Base-by-base conservation (phyloP, 1,139 yeast species). In the Blastobotrys capitulatus region DNA sequence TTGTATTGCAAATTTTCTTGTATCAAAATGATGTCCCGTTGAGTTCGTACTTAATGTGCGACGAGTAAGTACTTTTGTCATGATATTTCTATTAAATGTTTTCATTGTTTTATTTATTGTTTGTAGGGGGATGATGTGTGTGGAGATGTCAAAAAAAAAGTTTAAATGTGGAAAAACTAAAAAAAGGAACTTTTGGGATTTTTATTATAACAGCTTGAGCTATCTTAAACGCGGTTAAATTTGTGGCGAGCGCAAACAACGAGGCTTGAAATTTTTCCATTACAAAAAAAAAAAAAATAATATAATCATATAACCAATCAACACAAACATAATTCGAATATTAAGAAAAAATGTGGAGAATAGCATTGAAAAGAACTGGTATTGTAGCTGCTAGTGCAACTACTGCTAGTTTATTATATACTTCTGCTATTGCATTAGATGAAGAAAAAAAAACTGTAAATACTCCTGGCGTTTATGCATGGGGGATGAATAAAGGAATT, bases 1-100 rank as follows among this genome's bases (percentile, higher is more conserved):
- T 48, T 81, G 78, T 54, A 78, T 76, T 1, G 85, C 88, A 60
- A 88, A 84, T 63, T 77, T 77, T 60, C 86, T 82, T 42, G 96
- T 87, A 63, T 88, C 95, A 59, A 87, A 85, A 59, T 80, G 72
- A 55, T 63, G 65, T 19, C 50, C 44, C 15, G 48, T 38, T n/a
- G 42, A 4, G 6, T 25, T 26, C 5, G 42, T 39, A 19, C 34
- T 39, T 15, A 39, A 25, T 6, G 32, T 10, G 5, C 32, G 32
- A 31, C 32, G 32, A 6, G 34, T 39, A n/a, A 39, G 15, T 13
- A 37, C 27, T 12, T 27, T 16, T 2, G 26, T 13, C 40, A 37
- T 37, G 6, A 37, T 2, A 22, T n/a, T n/a, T 10, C 32, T 10
- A n/a, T 37, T 18, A 3, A 37, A 20, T 13, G 12, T 18, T 19